These are phyloP conservation scores for Oidiodendron maius DNA, from an alignment of 495 filamentous ascomycete species.

Conservation along the genomic window DNA sequence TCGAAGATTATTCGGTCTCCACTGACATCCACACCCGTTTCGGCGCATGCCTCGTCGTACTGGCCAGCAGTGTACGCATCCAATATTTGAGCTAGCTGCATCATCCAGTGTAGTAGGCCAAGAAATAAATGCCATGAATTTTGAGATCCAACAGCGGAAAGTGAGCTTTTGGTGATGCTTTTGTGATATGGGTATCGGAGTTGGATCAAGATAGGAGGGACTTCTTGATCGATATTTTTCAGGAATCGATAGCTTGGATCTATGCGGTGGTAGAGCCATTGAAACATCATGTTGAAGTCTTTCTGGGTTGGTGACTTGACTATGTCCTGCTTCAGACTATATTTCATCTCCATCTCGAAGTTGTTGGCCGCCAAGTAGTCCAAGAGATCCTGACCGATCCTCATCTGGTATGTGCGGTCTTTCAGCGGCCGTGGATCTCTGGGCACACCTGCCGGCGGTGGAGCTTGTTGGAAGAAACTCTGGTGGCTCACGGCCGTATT, in stretches of 20 bases:
- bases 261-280: conserved; percentile 93
- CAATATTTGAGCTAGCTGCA: conserved; percentile 91
- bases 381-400: conserved; percentile 81
- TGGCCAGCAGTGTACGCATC: conserved; percentile 66
- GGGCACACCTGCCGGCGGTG: conserved; percentile 69
- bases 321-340: conserved; percentile 78
- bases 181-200: conserved; percentile 91
- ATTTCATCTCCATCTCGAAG: conserved; percentile 96
- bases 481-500: conserved; percentile 62
- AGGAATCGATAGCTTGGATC: conserved; percentile 88
- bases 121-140: conserved; percentile 88
- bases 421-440: conserved; percentile 85
- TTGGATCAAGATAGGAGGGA: conserved; percentile 84
- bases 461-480: conserved; percentile 86
- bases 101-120: conserved; percentile 95
- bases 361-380: conserved; percentile 88
- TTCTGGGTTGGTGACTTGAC: conserved; percentile 94
- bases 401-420: conserved; percentile 70
- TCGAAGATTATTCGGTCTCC: conserved; percentile 90
- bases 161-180: conserved; percentile 89
- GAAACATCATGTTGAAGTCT: conserved; percentile 94
- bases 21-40: conserved; percentile 78
- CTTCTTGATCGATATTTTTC: conserved; percentile 89
- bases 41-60: conserved; percentile 82
- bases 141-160: conserved; percentile 87